These are phyloP conservation scores for Tillandsia leiboldiana DNA, from an alignment of 176 grass and related monocot species.

Conservation along the genomic window DNA sequence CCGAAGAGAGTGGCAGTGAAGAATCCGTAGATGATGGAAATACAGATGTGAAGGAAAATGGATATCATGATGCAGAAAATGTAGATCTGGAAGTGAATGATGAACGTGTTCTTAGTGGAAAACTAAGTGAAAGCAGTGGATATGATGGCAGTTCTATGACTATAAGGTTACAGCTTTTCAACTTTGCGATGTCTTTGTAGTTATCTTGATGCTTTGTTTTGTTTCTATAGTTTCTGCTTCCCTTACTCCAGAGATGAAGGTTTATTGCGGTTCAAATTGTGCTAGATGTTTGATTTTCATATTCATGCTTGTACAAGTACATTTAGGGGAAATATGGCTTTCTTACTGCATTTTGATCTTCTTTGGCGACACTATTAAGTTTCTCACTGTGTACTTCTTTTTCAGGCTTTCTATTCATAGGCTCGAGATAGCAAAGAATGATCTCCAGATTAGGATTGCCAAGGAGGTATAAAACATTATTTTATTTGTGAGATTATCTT, in stretches of 20 bases:
- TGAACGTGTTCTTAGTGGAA: conserved; percentile 70
- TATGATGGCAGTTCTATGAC: conserved; percentile 52
- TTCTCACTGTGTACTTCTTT: conserved; percentile 17
- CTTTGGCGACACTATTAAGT: too few species aligned
- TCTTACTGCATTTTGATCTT: too few species aligned
- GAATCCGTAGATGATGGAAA: conserved; percentile 69
- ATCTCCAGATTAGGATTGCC: conserved; percentile 78
- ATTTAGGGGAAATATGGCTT: neutral
- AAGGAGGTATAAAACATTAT: too few species aligned
- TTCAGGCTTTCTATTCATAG: conserved; percentile 97
- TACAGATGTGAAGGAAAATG: conserved; percentile 65
- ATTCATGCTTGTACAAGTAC: neutral
- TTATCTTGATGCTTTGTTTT: neutral
- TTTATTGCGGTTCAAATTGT: neutral
- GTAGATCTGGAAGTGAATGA: conserved; percentile 70
- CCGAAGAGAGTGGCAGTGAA: conserved; percentile 73
- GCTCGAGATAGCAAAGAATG: conserved; percentile 90
- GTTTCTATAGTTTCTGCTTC: neutral
- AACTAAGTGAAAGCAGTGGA: conserved; percentile 87
- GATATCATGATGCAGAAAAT: conserved; percentile 91
- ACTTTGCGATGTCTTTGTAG: conserved; percentile 8
- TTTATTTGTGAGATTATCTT: too few species aligned
- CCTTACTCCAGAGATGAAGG: neutral
- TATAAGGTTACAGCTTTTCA: conserved; percentile 45
- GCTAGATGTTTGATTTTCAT: neutral